Percentiles rank a stretch among this genome's conserved stretches.
Evolutionary conservation across 2,329 filamentous ascomycete genomes (phyloP).

Genomic region (Hysterium pulicare): DNA sequence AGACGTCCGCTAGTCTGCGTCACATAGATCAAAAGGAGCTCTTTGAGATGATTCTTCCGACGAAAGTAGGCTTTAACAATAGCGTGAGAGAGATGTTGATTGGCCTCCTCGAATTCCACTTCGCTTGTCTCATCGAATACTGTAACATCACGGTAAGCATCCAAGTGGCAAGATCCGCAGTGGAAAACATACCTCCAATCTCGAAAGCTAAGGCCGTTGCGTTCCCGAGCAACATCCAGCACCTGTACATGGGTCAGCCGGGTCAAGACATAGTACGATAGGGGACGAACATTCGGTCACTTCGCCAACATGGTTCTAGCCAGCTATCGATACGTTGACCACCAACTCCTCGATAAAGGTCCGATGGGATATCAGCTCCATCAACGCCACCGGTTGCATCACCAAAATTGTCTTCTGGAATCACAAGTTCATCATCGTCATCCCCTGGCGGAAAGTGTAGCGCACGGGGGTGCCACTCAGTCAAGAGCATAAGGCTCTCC

Average conservation of each 20-base stretch:
- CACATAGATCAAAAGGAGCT: conserved; percentile 84
- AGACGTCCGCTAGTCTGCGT: conserved; percentile 91
- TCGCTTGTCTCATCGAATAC: conserved; percentile 91
- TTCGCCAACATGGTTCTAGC: conserved; percentile 91
- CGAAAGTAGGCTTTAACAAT: conserved; percentile 75
- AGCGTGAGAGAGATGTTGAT: conserved; percentile 37
- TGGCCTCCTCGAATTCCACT: conserved; percentile 49
- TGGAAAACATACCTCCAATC: conserved; percentile 55
- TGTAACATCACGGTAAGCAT: conserved; percentile 1
- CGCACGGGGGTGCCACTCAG: conserved; percentile 94
- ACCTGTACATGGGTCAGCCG: conserved; percentile 34
- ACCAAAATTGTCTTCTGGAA: conserved; percentile 68
- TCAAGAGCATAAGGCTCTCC: conserved; percentile 88
- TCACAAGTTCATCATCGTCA: conserved; percentile 61
- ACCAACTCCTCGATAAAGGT: conserved; percentile 58
- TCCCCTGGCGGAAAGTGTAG: conserved; percentile 82
- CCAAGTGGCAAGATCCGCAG: not conserved
- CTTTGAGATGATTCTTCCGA: conserved; percentile 76
- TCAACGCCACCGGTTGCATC: conserved; percentile 56
- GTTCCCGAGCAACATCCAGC: conserved; percentile 94
- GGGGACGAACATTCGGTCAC: conserved; percentile 66
- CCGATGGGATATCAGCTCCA: conserved; percentile 17
- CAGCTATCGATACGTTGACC: conserved; percentile 88
- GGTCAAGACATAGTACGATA: not conserved
- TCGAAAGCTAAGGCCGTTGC: conserved; percentile 89